Percentiles rank a stretch among this genome's conserved stretches.
Evolutionary conservation across 1,139 yeast genomes (phyloP).

Genomic region (Meyerozyma sp.): DNA sequence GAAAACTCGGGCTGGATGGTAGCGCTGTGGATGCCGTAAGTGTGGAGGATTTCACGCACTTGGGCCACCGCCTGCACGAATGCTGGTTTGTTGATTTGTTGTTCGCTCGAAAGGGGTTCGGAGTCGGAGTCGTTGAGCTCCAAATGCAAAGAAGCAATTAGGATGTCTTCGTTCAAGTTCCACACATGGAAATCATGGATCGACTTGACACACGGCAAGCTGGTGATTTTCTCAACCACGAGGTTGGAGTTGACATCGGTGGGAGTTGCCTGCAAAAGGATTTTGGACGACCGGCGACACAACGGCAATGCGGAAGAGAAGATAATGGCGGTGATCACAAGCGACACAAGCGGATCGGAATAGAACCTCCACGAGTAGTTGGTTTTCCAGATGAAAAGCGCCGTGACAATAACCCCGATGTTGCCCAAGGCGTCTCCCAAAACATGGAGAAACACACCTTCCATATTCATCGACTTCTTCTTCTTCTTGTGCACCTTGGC

Average conservation of each 20-base stretch:
- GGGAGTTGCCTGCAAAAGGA: conserved; percentile 90
- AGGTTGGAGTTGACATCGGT: conserved; percentile 69
- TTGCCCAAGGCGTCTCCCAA: conserved; percentile 96
- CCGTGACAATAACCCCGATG: conserved; percentile 86
- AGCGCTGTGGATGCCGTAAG: conserved; percentile 84
- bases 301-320: conserved; percentile 89
- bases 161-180: conserved; percentile 86
- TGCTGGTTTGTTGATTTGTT: conserved; percentile 28
- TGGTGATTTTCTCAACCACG: conserved; percentile 62
- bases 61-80: conserved; percentile 70
- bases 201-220: conserved; percentile 69
- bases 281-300: conserved; percentile 81
- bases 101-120: conserved; percentile 15
- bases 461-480: conserved; percentile 81
- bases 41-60: conserved; percentile 76
- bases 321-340: conserved; percentile 80
- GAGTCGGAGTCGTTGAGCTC: conserved; percentile 46
- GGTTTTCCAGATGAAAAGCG: conserved; percentile 90
- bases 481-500: conserved; percentile 17
- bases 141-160: conserved; percentile 86
- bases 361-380: conserved; percentile 83
- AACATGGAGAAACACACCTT: conserved; percentile 93
- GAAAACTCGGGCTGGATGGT: conserved; percentile 89
- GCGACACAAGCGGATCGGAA: conserved; percentile 80
- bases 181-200: conserved; percentile 96